These are phyloP conservation scores for Escallonia rubra DNA, from an alignment of 129 eudicot species.

Conservation along the genomic window DNA sequence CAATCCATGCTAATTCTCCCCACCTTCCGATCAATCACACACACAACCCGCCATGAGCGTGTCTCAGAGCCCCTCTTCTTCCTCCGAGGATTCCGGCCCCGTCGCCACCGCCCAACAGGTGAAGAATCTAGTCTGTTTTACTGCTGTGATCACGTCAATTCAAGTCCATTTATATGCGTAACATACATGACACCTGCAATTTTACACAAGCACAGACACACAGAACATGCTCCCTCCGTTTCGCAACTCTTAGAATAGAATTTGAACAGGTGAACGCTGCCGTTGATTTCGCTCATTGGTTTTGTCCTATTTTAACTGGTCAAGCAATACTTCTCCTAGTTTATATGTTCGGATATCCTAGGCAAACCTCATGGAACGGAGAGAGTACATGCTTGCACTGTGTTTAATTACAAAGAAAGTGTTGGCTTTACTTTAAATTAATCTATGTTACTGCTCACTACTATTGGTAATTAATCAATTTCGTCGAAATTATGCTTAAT, in stretches of 20 bases:
- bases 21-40: not conserved
- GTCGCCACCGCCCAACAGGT: slow-evolving; percentile 66
- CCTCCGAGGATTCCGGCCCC: slow-evolving; percentile 50
- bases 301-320: no score
- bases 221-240: not conserved
- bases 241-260: not conserved
- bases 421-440: no score
- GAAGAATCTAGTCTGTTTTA: no score
- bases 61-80: slow-evolving; percentile 40
- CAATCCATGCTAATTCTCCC: slow-evolving; percentile 8
- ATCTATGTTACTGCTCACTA: no score
- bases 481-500: no score
- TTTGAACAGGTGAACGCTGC: not conserved
- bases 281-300: not conserved
- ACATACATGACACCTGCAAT: no score
- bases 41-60: slow-evolving; percentile 44
- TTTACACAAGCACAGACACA: not conserved
- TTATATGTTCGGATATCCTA: no score
- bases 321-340: no score
- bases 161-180: not conserved
- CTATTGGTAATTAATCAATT: no score
- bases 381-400: no score
- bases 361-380: no score
- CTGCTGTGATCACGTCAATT: not conserved
- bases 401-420: no score